Base-by-base conservation (phyloP, 2,329 filamentous ascomycete species). In the Chaetomium sp. region DNA sequence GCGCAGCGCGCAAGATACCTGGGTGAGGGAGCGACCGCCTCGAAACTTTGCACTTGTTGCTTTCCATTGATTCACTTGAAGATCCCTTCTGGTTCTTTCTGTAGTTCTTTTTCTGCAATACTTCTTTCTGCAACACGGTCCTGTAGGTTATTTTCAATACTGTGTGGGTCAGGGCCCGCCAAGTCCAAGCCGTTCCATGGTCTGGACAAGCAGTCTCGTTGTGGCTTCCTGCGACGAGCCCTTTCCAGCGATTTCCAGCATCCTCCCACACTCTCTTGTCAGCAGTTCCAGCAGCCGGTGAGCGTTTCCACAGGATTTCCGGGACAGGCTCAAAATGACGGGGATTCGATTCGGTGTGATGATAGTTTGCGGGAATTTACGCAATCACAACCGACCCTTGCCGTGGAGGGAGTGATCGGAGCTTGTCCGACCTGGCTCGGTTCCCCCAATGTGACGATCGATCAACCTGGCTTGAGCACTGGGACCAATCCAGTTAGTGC, bases 191-290 rank as follows among this genome's bases (percentile, higher is more conserved):
- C 53, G 8, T 47, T 12, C 8, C 13, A 59, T 21, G 29, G 53
- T n/a, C 29, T 19, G 3, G n/a, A 42, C 16, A 19, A 23, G 21
- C 29, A 38, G 57, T 47, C 31, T 55, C 58, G 35, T 58, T 29
- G 60, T 65, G 67, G 64, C 62, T 65, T 68, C 57, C 66, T 60
- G 67, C 62, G 49, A 53, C 27, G 35, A 35, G 42, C 64, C 51
- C 29, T 50, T 56, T 54, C 55, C 33, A 45, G 60, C 21, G 23
- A 21, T 50, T 56, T 54, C 55, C 33, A 45, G 60, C 21, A 33
- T 19, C 49, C 25, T 47, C 31, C 55, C 45, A 47, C 55, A 33
- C 50, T 27, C 51, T 21, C 29, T 38, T 45, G 23, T 33, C 42
- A 54, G 64, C 49, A 10, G 19, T 42, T 23, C 27, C 13, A n/a